Base-by-base conservation (phyloP, 2,329 filamentous ascomycete genomes). In the Lecanosticta acicola region DNA sequence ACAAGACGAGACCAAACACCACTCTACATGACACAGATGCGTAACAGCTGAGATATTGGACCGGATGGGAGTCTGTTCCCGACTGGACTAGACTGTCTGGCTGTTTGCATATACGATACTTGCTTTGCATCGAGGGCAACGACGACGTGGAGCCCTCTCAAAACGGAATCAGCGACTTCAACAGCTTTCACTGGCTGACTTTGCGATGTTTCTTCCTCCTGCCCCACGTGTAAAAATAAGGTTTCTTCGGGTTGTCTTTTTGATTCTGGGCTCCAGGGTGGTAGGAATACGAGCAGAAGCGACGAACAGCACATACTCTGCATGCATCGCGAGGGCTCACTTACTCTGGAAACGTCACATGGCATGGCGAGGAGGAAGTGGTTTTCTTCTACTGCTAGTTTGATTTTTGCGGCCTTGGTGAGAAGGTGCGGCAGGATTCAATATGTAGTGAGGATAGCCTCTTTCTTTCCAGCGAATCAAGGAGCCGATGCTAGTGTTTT, bases 401-500 rank as follows among this genome's bases (percentile, higher is more conserved):
- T 7, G 24, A 7, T 7, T 29, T 7, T 29, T 29, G 24, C 24
- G 24, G 24, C 24, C 24, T 29, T 29, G 24, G 24, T 29, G 24
- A 29, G 24, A 29, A 29, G 24, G 24, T 29, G 24, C 24, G 24
- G 24, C 24, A 29, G 11, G 11, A 5, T 29, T 7, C 24, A 7
- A 11, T 29, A 29, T 29, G 11, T 29, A 29, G 24, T 11, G 24
- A 29, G 24, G 11, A 7, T 7, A 11, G 24, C 24, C 5, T 29
- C 24, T 11, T 29, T 11, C 11, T 29, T 29, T 29, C 24, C 24
- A 29, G 11, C 11, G 24, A 29, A 29, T 29, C 24, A 29, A 11
- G 5, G 24, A 11, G 24, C 24, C n/a, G 21, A 4, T 2, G 39
- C 19, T 17, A 46, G 38, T 10, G 11, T 32, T 41, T 61, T 63